These are phyloP conservation scores for Candida ulmi DNA, from an alignment of 805 yeast species.

Conservation along the genomic window DNA sequence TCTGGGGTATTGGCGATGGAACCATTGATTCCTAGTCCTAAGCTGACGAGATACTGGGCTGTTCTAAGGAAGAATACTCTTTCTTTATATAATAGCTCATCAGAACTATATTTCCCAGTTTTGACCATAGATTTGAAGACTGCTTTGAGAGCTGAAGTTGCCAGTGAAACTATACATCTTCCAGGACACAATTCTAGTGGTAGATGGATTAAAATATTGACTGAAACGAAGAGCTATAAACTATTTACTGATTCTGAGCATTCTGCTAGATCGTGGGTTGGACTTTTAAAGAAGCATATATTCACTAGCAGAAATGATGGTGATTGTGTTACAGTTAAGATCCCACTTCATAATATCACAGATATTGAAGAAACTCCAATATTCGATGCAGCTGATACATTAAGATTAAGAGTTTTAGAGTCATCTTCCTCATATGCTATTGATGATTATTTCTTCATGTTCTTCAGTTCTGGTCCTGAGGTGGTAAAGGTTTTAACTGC, in stretches of 20 bases:
- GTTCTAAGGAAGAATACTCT: conserved; percentile 64
- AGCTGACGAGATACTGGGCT: conserved; percentile 68
- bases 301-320: conserved; percentile 68
- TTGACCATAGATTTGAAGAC: conserved; percentile 66
- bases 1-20: conserved; percentile 47
- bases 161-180: conserved; percentile 14
- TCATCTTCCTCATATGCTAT: conserved; percentile 44
- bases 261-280: conserved; percentile 79
- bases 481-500: conserved; percentile 36
- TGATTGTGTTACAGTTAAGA: conserved; percentile 67
- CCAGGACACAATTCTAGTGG: conserved; percentile 10
- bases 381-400: conserved; percentile 49
- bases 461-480: conserved; percentile 47
- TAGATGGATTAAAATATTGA: conserved; percentile 52
- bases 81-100: conserved; percentile 61
- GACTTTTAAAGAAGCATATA: conserved; percentile 64
- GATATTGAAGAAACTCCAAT: conserved; percentile 54
- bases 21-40: conserved; percentile 16
- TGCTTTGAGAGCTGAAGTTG: conserved; percentile 55
- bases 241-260: conserved; percentile 70
- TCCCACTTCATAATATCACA: conserved; percentile 65
- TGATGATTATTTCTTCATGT: conserved; percentile 69
- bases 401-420: conserved; percentile 59
- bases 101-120: conserved; percentile 81
- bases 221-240: conserved; percentile 51